Evolutionary conservation across 176 grass and related monocot genomes (phyloP).

Genomic region (Triticum turgidum): DNA sequence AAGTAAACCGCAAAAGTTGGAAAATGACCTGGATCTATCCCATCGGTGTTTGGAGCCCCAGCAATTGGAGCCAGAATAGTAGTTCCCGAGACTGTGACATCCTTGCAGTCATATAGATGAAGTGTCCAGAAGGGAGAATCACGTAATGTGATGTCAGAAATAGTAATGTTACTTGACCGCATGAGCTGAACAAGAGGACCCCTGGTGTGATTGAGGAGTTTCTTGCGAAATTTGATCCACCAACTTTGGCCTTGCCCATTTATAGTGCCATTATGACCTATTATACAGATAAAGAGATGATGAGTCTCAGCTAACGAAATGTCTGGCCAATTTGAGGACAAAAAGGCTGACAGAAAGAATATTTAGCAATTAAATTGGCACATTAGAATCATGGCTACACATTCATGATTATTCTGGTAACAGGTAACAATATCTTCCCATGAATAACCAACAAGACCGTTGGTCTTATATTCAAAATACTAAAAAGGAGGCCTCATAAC

Average conservation of each 20-base stretch:
- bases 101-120: slow-evolving; percentile 84
- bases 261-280: slow-evolving; percentile 94
- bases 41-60: slow-evolving; percentile 92
- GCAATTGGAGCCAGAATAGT: slow-evolving; percentile 75
- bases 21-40: slow-evolving; percentile 83
- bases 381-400: slow-evolving; percentile 17
- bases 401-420: slow-evolving; percentile 4
- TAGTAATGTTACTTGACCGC: slow-evolving; percentile 68
- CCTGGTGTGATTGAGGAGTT: slow-evolving; percentile 70
- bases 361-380: background rate
- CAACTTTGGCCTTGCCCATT: slow-evolving; percentile 80
- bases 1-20: slow-evolving; percentile 5
- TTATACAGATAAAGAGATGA: slow-evolving; percentile 14
- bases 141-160: slow-evolving; percentile 76
- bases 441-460: background rate
- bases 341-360: background rate
- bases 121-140: slow-evolving; percentile 97
- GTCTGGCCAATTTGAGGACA: background rate
- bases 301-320: background rate
- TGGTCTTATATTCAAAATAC: background rate
- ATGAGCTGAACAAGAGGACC: slow-evolving; percentile 91
- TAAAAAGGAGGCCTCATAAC: background rate
- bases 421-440: background rate
- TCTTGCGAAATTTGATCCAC: slow-evolving; percentile 73
- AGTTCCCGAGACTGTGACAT: slow-evolving; percentile 70